Base-by-base conservation (phyloP, 352 stramenopile genomes). In the Pythium pectinolyticum region DNA sequence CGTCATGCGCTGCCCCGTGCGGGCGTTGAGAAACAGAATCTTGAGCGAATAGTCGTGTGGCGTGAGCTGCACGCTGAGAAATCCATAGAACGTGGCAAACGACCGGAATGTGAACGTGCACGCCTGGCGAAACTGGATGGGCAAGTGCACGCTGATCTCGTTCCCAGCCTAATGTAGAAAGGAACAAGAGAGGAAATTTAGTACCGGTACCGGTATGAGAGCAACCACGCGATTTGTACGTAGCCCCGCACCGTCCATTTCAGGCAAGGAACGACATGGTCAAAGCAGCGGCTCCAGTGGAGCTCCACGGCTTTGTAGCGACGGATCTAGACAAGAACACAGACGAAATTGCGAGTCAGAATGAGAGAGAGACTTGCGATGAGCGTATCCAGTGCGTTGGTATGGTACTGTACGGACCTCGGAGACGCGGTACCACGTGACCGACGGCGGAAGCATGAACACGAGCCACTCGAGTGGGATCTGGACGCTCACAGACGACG, bases 81-180 rank as follows among this genome's bases (percentile, higher is more conserved):
- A 49, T 2, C 61, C 70, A 27, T 69, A 61, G 19, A 81, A 72
- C 9, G 61, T 51, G 2, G 66, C 67, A 43, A 77, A 84, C 1
- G 73, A 72, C 5, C 73, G 62, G 31, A 67, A 84, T 6, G 56
- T 52, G 22, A 84, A 67, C 35, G 76, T 67, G 1, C 72, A 55
- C 7, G 63, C 73, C 27, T 73, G 57, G 3, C 70, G 73, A 25
- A 69, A 69, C 46, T 72, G 73, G 43, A 80, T 67, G 2, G 70
- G 73, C 14, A 81, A 72, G 3, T 50, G 22, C n/a, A 76, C 6
- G 3, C 34, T 25, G 7, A 80, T 37, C 5, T 60, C 45, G 15
- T 56, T 24, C 2, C 46, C 46, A 43, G 37, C n/a, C 22, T 55
- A 24, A 24, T 53, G n/a, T n/a, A 28, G 17, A 30, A 17, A 34